phyloP scores from a whole-genome alignment of 495 filamentous ascomycete species.

The Aspergillus sclerotiicarbonarius region DNA sequence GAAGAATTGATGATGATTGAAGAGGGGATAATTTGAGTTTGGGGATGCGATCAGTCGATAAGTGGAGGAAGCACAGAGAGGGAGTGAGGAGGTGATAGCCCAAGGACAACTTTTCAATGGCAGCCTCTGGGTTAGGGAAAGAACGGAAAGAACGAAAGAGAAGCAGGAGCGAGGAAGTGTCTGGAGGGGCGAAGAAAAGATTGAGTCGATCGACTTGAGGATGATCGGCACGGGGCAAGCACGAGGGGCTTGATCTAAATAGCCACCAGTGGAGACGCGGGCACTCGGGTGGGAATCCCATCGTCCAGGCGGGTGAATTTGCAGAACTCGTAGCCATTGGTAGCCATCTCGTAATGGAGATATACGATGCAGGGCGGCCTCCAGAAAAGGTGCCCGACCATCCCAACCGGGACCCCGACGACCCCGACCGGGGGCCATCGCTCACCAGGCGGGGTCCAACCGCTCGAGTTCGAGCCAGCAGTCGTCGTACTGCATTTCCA shows the following conservation, averaged over 20 bases:
- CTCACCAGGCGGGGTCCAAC: not conserved
- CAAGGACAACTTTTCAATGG: no score
- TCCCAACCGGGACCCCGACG: not conserved
- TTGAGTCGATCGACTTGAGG: not conserved
- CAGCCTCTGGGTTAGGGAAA: no score
- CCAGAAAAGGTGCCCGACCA: not conserved
- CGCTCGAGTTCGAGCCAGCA: slow-evolving; percentile 11
- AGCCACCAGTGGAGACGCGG: not conserved
- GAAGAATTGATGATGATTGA: not conserved
- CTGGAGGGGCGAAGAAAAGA: no score
- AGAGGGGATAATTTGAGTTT: no score
- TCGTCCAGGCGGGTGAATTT: no score
- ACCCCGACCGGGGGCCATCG: not conserved
- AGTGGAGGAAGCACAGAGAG: no score
- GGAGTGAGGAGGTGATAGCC: no score
- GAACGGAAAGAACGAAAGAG: not conserved
- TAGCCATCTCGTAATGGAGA: no score
- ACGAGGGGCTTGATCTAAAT: not conserved
- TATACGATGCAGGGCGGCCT: not conserved
- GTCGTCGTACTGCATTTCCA: slow-evolving; percentile 22
- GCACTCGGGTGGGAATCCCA: not conserved
- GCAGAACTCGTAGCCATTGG: not conserved
- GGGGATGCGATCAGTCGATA: not conserved
- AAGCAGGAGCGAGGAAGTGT: not conserved
- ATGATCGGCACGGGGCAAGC: not conserved